Base-by-base conservation (phyloP, 148 eudicot species). In the Dianthus caryophyllus region DNA sequence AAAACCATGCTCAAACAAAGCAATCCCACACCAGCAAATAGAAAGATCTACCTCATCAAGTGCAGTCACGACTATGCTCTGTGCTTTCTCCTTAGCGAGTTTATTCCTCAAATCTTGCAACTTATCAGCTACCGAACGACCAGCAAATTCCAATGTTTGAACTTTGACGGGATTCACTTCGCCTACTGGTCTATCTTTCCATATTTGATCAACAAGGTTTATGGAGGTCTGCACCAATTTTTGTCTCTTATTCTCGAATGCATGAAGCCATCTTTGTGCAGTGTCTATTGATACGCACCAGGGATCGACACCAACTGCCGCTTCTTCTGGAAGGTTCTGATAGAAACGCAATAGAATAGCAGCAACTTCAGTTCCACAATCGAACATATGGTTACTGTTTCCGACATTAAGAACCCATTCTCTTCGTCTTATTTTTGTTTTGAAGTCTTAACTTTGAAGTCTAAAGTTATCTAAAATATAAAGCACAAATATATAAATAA, bases 271-370 rank as follows among this genome's bases (percentile, higher is more conserved):
- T 78, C 80, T 88, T 16, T 86, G 87, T 46, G 96, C 98, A 77
- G 97, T 90, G 69, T 94, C 96, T 47, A 90, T 88, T 31, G 98
- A 88, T 71, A 94, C 70, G 82, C 96, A 86, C 98, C 98, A 94
- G 36, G 90, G 72, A 72, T 94, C 97, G 61, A 86, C 75, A 73
- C 98, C 98, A 73, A 94, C 58, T 72, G 88, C 75, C 5, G 98
- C 92, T 71, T 73, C 85, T 66, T 78, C 83, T 71, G 96, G 88
- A 49, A 94, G 75, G 81, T 84, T 90, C 98, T 94, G 76, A 36
- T 5, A 58, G 15, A 9, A 79, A 73, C 26, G 61, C 8, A 29
- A 53, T 22, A 24, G 7, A 33, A 49, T 39, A 67, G 8, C 65
- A 17, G 39, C 65, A 73, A 44, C 49, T 64, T 73, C 64, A 78